These are phyloP conservation scores for Beauveria varroae DNA, from an alignment of 2,329 filamentous ascomycete species.

Conservation along the genomic window DNA sequence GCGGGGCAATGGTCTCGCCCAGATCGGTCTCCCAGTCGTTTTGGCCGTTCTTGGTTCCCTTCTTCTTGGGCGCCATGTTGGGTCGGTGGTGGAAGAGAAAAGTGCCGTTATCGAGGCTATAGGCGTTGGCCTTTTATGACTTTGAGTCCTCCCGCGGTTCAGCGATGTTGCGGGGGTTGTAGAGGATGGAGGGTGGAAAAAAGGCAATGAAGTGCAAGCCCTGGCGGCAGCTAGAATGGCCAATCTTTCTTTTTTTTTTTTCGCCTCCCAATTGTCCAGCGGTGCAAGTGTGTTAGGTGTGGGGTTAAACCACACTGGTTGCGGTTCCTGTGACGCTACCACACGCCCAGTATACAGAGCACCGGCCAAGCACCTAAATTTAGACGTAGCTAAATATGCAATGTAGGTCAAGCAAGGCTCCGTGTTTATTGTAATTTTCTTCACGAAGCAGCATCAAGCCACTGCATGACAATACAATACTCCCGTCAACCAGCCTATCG, in stretches of 20 bases:
- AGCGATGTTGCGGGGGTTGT: conserved; percentile 1
- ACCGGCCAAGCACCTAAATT: background rate
- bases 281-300: background rate
- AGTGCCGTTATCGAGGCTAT: background rate
- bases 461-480: too few species aligned
- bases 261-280: background rate
- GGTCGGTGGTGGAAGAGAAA: conserved; percentile 12
- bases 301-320: background rate
- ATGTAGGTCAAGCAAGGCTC: too few species aligned
- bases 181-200: background rate
- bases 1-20: conserved; percentile 65
- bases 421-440: too few species aligned
- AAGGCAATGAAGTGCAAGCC: background rate
- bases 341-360: background rate
- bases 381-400: background rate
- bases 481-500: background rate
- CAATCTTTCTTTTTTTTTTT: background rate
- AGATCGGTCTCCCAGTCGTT: conserved; percentile 95
- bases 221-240: background rate
- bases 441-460: too few species aligned
- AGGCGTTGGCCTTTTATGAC: background rate
- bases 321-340: background rate
- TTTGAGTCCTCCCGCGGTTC: conserved; percentile 1
- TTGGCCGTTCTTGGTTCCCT: conserved; percentile 71
- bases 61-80: conserved; percentile 90